These are phyloP conservation scores for Clonostachys chloroleuca DNA, from an alignment of 2,329 filamentous ascomycete species.

Conservation along the genomic window DNA sequence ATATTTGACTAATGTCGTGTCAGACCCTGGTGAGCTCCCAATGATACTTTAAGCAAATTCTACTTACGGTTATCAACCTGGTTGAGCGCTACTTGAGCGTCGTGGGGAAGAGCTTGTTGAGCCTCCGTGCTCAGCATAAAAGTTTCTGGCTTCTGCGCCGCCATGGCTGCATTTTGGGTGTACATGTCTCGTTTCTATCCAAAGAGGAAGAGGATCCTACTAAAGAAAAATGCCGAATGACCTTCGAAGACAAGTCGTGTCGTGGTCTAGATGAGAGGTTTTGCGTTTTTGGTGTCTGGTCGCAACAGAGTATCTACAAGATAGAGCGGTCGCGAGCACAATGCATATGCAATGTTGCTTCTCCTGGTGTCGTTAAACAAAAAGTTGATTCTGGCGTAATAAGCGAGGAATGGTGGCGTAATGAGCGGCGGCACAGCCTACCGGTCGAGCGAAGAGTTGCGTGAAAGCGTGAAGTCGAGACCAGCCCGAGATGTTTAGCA, in stretches of 20 bases:
- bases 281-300: too few species aligned
- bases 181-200: slow-evolving; percentile 55
- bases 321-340: too few species aligned
- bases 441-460: slow-evolving; percentile 8
- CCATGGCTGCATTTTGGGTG: slow-evolving; percentile 81
- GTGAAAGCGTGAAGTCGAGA: slow-evolving; percentile 28
- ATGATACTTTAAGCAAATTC: background rate
- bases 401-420: background rate
- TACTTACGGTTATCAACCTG: slow-evolving; percentile 93
- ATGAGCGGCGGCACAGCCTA: slow-evolving; percentile 25
- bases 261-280: too few species aligned
- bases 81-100: slow-evolving; percentile 94
- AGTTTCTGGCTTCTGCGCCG: slow-evolving; percentile 94
- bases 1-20: slow-evolving; percentile 75
- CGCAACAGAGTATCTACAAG: too few species aligned
- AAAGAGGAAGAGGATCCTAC: too few species aligned
- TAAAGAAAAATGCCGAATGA: too few species aligned
- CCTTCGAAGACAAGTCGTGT: too few species aligned
- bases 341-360: too few species aligned
- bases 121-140: slow-evolving; percentile 98
- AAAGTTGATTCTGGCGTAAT: too few species aligned
- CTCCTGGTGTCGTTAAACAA: too few species aligned
- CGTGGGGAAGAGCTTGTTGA: slow-evolving; percentile 91
- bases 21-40: slow-evolving; percentile 1
- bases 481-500: slow-evolving; percentile 33